Conservation (phyloP, 306 rosid species). For the Cucurbita ficifolia region DNA sequence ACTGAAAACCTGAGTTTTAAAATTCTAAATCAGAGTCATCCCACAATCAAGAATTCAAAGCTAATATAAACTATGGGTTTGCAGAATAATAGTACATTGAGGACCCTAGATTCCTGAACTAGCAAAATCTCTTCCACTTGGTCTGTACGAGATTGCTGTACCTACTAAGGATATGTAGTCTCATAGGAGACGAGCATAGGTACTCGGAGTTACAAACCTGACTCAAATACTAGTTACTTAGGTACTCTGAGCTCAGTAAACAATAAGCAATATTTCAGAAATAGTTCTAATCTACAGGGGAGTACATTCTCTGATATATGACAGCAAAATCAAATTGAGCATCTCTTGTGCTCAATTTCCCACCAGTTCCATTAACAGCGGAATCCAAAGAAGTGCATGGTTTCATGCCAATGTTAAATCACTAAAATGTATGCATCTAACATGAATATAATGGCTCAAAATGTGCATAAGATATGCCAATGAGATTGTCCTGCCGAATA, state of each 20-base stretch:
- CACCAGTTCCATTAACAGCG: not conserved
- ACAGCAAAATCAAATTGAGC: not conserved
- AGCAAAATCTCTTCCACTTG: not conserved
- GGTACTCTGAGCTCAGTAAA: no score
- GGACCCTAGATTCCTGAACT: not conserved
- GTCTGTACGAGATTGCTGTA: no score
- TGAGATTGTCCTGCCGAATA: not conserved
- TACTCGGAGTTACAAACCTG: no score
- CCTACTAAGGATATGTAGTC: no score
- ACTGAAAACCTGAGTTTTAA: slow-evolving; percentile 58
- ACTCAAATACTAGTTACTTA: no score
- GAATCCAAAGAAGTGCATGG: not conserved
- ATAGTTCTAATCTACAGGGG: not conserved
- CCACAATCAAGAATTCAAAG: not conserved
- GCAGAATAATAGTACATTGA: not conserved
- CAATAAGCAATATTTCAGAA: not conserved
- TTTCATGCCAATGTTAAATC: not conserved
- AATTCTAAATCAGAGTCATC: not conserved
- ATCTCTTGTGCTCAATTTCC: not conserved
- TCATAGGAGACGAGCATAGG: no score
- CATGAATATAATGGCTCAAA: not conserved
- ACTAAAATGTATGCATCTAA: not conserved
- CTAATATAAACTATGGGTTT: not conserved
- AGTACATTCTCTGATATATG: not conserved
- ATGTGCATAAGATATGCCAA: not conserved